Evolutionary conservation across 139 green algal genomes (phyloP), one percentile per base, ranked within the genome.

Genomic region (Deuterostichococcus epilithicus): DNA sequence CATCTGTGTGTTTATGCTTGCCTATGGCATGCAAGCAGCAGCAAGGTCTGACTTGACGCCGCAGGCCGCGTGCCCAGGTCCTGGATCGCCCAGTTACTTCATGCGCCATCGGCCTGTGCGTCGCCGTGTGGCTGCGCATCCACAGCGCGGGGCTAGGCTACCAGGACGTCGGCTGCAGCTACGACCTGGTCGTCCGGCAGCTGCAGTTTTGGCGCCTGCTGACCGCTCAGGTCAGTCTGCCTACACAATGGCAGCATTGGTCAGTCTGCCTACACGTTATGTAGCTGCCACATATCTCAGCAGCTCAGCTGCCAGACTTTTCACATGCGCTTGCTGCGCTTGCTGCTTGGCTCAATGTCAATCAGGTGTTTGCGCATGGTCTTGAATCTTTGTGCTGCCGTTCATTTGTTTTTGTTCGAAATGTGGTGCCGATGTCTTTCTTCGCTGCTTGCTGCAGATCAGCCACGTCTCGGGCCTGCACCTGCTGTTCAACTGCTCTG

Each of bases 401-500:
- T 23, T 13, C 8, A 13, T 52, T 52, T 8, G 8, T 23, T 8
- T 52, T 23, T 13, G 8, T 52, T 52, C 42, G 8, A 23, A 52
- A 8, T 63, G 52, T 30, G 10, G 18, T 63, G 8, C 3, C 52
- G 18, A 20, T 63, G 10, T 25, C 52, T n/a, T 23, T 63, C 13
- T n/a, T n/a, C n/a, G n/a, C n/a, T n/a, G n/a, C n/a, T n/a, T n/a
- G 13, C 13, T 63, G 52, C 76, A 92, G 72, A 45, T 93, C 26
- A 83, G 68, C 37, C 89, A 94, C 80, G 52, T 94, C 1, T 84
- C 86, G 5, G 15, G 87, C 25, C 42, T 94, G 23, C 89, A 94
- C 82, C 71, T 94, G 45, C 35, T 90, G 22, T 86, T 94, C 79
- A 94, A 94, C 70, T 65, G 94, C 44, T 81, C 34, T 20, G 74